A percentile compares a stretch with the other conserved stretches of the same genome.
phyloP scores from a whole-genome alignment of 345 rosid genomes.

The Camelina sativa region DNA sequence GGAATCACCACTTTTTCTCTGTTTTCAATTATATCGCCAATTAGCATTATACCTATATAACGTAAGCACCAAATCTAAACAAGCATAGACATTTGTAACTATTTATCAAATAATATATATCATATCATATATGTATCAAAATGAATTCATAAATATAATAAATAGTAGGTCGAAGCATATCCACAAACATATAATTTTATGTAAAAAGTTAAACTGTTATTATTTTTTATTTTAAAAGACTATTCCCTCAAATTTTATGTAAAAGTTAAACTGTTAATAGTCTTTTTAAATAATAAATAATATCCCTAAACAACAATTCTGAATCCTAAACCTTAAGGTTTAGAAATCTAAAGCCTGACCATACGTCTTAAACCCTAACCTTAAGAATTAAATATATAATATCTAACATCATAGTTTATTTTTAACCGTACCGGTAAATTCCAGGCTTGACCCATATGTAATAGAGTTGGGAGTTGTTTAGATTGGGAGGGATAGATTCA shows the following conservation, averaged over 20 bases:
- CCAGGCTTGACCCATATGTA: constrained; percentile 75
- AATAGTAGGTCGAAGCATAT: not conserved
- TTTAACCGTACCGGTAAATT: constrained; percentile 54
- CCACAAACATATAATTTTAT: not conserved
- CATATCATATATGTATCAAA: not conserved
- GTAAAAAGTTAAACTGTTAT: no score
- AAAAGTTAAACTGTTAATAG: no score
- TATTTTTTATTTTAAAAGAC: no score
- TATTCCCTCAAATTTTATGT: no score
- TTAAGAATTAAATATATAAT: not conserved
- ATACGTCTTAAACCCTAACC: not conserved
- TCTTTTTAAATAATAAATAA: not conserved
- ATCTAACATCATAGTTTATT: not conserved
- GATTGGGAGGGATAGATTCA: constrained; percentile 60
- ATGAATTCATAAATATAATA: not conserved
- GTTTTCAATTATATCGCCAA: constrained; percentile 14
- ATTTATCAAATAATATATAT: not conserved
- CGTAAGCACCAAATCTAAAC: not conserved
- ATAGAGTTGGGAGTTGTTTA: constrained; percentile 46
- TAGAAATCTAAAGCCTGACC: not conserved
- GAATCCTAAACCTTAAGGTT: not conserved
- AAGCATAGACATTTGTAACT: not conserved
- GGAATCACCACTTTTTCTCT: constrained; percentile 68
- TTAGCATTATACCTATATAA: not conserved
- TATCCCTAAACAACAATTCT: not conserved